phyloP scores from a whole-genome alignment of 108 stramenopile species.

The Conticribra guillardii region DNA sequence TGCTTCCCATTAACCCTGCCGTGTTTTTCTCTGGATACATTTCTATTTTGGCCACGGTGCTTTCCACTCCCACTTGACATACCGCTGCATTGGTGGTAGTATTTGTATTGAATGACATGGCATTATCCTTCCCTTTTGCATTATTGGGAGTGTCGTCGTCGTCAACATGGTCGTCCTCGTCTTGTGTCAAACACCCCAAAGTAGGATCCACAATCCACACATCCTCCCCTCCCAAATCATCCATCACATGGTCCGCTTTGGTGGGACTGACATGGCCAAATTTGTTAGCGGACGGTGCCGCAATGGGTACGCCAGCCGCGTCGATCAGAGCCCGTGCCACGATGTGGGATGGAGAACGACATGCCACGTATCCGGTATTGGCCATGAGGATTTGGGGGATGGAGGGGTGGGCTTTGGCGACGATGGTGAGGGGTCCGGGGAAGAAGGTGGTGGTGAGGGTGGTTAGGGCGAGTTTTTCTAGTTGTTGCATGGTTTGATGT shows the following conservation, averaged over 20 bases:
- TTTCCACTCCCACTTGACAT: conserved; percentile 81
- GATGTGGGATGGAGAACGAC: conserved; percentile 93
- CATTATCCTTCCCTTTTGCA: conserved; percentile 8
- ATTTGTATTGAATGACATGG: no score
- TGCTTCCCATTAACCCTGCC: conserved; percentile 23
- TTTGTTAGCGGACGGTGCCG: conserved; percentile 98
- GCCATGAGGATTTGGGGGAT: conserved; percentile 90
- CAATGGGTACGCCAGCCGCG: conserved; percentile 90
- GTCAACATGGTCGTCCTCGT: conserved; percentile 1
- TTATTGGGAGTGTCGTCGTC: no score
- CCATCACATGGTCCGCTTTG: conserved; percentile 90
- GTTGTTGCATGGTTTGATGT: no score
- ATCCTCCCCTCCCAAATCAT: conserved; percentile 87
- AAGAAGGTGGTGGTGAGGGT: conserved; percentile 75
- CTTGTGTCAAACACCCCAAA: conserved; percentile 10
- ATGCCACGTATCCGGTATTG: conserved; percentile 94
- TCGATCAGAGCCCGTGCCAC: conserved; percentile 83
- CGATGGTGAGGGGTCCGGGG: conserved; percentile 95
- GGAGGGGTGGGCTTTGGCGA: conserved; percentile 73
- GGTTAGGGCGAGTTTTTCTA: conserved; percentile 52
- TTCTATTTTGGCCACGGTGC: conserved; percentile 85
- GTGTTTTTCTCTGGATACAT: conserved; percentile 37
- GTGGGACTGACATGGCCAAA: conserved; percentile 99
- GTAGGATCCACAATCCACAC: conserved; percentile 82
- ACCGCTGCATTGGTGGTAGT: no score